phyloP scores from a whole-genome alignment of 2,329 filamentous ascomycete genomes.

The Diaporthe caulivora region DNA sequence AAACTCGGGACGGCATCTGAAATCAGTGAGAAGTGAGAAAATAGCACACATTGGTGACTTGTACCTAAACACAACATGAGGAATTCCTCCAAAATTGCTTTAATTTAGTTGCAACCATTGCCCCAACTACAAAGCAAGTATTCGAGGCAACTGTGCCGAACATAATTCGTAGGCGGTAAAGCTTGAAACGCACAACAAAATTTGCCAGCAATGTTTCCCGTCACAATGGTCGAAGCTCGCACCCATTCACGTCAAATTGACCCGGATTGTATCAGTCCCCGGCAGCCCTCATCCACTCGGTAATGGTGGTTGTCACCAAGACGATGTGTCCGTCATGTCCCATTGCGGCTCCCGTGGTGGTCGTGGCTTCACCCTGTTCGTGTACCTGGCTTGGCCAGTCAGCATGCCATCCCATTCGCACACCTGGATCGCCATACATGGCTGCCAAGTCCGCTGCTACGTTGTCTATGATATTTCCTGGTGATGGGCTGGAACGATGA shows the following conservation, averaged over 20 bases:
- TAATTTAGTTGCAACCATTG: neutral
- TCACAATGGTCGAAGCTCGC: neutral
- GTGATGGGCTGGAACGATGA: neutral
- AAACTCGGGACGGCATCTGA: neutral
- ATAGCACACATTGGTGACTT: neutral
- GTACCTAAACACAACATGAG: neutral
- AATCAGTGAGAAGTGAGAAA: neutral
- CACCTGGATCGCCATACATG: constrained; percentile 25
- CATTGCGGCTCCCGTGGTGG: neutral
- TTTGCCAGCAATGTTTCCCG: neutral
- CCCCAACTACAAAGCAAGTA: neutral
- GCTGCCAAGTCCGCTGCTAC: constrained; percentile 18
- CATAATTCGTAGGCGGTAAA: neutral
- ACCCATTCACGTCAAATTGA: too few relatives aligned
- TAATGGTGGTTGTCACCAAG: constrained; percentile 37
- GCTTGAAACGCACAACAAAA: constrained; percentile 4
- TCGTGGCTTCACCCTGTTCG: neutral
- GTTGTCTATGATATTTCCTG: constrained; percentile 31
- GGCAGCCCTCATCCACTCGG: constrained; percentile 14
- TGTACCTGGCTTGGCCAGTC: constrained; percentile 2
- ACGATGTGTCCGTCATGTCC: constrained; percentile 33
- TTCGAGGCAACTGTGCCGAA: neutral
- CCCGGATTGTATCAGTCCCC: neutral
- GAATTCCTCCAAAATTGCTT: neutral
- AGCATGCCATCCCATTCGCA: neutral